Conservation (phyloP, 129 eudicot genomes). For the Escallonia rubra region DNA sequence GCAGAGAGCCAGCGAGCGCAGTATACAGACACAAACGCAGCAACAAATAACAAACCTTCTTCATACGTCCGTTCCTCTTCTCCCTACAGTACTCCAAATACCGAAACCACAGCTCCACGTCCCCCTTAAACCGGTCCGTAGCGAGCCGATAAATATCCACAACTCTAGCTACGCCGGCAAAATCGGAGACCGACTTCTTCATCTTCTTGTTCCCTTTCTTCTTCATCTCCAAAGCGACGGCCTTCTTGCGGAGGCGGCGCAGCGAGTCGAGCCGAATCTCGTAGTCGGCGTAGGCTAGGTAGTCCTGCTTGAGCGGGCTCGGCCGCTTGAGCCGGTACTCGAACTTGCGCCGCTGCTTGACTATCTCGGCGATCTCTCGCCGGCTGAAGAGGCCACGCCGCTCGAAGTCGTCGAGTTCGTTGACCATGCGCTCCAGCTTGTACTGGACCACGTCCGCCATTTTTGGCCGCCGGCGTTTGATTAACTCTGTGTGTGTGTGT, state of each 20-base stretch:
- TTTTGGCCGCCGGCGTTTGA: not conserved
- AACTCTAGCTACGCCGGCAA: constrained; percentile 59
- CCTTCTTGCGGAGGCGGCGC: constrained; percentile 49
- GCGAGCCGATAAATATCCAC: constrained; percentile 67
- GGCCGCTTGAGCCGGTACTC: constrained; percentile 84
- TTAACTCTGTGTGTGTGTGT: too few species aligned
- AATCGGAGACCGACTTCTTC: constrained; percentile 55
- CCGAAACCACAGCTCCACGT: constrained; percentile 79
- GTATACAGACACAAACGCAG: not conserved
- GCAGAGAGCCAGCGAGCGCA: too few species aligned
- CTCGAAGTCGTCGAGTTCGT: constrained; percentile 83
- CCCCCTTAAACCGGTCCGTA: constrained; percentile 80
- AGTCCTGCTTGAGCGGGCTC: constrained; percentile 70
- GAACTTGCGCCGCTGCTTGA: constrained; percentile 76
- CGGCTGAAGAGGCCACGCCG: constrained; percentile 62
- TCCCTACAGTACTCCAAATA: constrained; percentile 73
- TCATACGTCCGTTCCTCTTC: constrained; percentile 61
- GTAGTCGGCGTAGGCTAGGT: constrained; percentile 63
- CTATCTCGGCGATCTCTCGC: constrained; percentile 67
- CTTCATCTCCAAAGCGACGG: constrained; percentile 20
- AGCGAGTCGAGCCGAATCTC: constrained; percentile 61
- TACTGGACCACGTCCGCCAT: constrained; percentile 94
- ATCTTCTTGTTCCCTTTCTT: constrained; percentile 31
- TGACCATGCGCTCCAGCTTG: constrained; percentile 87
- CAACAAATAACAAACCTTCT: constrained; percentile 43